Evolutionary conservation across 2,329 filamentous ascomycete species (phyloP), one percentile per base, ranked within the genome.

Genomic region (Monosporascus sp.): DNA sequence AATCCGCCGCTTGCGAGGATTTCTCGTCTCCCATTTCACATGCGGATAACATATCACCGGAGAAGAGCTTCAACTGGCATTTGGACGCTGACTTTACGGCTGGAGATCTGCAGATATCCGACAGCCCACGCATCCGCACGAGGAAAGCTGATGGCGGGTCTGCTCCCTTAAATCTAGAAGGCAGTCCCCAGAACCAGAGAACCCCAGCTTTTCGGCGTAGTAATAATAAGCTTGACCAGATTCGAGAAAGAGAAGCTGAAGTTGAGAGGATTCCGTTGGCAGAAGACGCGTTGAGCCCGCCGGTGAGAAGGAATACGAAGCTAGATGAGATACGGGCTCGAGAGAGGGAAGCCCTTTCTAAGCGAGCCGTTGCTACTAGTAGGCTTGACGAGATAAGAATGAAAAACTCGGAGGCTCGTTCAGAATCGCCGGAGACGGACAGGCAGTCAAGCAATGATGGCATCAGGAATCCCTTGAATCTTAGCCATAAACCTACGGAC

Each of bases 11-110:
- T 52, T 59, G 55, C 50, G 56, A 62, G 48, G 55, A 56, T 19
- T 60, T 54, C 38, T 55, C 63, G 50, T 67, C 59, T 31, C 60
- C 58, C 31, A 58, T 56, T 37, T 51, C 51, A 46, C 56, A 48
- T 52, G 58, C 48, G 26, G 35, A 48, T 19, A 43, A 49, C 7
- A 51, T 52, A 6, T 78, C 77, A 0, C 79, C 79, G 0, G 74
- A 77, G 50, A 81, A 78, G 64, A 78, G 74, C 58, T 79, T 76
- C 53, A 76, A 74, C 7, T 84, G 80, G 80, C 70, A 82, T 52
- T 65, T 81, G 7, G 80, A 84, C 37, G 74, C 76, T 5, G 81
- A 84, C 52, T 82, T 84, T 58, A 83, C 81, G 1, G 80, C 75
- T 11, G 73, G 75, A 43, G 80, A 83, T 54, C 55, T 83, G 40